A percentile compares a stretch with the other conserved stretches of the same genome.
Conservation (phyloP, 345 rosid species). For the Zanthoxylum bungeanum region DNA sequence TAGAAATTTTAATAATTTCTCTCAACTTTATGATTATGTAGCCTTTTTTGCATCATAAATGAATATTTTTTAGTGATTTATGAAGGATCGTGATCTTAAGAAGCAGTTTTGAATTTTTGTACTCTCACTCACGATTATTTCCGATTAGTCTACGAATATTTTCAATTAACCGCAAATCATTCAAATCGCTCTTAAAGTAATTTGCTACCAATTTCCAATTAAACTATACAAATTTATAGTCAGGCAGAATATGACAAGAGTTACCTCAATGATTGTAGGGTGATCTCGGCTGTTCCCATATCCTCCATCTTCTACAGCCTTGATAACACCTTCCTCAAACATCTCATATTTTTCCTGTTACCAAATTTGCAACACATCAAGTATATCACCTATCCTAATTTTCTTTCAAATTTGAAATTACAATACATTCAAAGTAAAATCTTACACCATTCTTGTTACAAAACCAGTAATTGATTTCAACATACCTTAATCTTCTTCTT, state of each 20-base stretch:
- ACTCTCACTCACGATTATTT: too few relatives aligned
- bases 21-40: too few relatives aligned
- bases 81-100: too few relatives aligned
- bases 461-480: not conserved
- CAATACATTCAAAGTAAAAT: not conserved
- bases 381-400: not conserved
- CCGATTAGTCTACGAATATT: too few relatives aligned
- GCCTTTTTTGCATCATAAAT: too few relatives aligned
- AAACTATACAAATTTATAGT: too few relatives aligned
- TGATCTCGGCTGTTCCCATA: constrained; percentile 19
- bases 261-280: constrained; percentile 30
- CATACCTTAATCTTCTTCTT: constrained; percentile 22
- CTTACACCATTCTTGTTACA: not conserved
- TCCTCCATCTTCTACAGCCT: not conserved
- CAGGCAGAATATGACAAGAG: not conserved
- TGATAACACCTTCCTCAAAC: constrained; percentile 21
- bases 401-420: not conserved
- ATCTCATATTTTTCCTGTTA: constrained; percentile 15
- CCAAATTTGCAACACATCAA: not conserved
- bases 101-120: too few relatives aligned
- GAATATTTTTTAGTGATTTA: too few relatives aligned
- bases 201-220: too few relatives aligned
- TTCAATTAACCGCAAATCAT: too few relatives aligned
- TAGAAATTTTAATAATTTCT: too few relatives aligned
- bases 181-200: too few relatives aligned